Conservation (phyloP, 148 eudicot genomes). For the Selenicereus undatus region DNA sequence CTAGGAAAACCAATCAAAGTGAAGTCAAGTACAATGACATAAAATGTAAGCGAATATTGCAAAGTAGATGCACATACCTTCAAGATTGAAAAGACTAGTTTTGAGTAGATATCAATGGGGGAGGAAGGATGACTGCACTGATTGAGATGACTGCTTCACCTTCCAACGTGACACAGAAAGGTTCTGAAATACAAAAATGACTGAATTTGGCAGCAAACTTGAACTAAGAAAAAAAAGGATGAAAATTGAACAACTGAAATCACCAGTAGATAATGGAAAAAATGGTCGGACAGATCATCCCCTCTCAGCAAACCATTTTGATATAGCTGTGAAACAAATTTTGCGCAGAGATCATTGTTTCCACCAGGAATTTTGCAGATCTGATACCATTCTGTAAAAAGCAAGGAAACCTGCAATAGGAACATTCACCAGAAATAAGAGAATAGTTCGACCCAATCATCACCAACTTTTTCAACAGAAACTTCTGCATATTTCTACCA, state of each 20-base stretch:
- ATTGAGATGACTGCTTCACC: slow-evolving; percentile 52
- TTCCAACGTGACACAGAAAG: slow-evolving; percentile 85
- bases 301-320: slow-evolving; percentile 80
- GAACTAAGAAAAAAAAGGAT: neutral
- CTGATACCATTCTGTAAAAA: slow-evolving; percentile 77
- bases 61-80: slow-evolving; percentile 47
- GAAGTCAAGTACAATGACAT: slow-evolving; percentile 14
- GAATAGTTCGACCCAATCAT: neutral
- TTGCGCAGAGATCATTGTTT: slow-evolving; percentile 55
- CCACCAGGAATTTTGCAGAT: slow-evolving; percentile 67
- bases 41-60: neutral
- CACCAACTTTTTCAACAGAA: no score
- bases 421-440: slow-evolving; percentile 1
- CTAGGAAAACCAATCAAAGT: slow-evolving; percentile 34
- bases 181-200: slow-evolving; percentile 42
- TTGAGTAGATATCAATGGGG: slow-evolving; percentile 90
- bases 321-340: slow-evolving; percentile 49
- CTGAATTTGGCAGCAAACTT: neutral
- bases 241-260: neutral
- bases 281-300: slow-evolving; percentile 70
- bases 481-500: no score
- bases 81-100: slow-evolving; percentile 67
- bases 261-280: slow-evolving; percentile 76
- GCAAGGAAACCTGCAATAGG: slow-evolving; percentile 48
- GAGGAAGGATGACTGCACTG: slow-evolving; percentile 68